Conservation (phyloP, 2,329 filamentous ascomycete genomes). For the Alternaria tenuissima region DNA sequence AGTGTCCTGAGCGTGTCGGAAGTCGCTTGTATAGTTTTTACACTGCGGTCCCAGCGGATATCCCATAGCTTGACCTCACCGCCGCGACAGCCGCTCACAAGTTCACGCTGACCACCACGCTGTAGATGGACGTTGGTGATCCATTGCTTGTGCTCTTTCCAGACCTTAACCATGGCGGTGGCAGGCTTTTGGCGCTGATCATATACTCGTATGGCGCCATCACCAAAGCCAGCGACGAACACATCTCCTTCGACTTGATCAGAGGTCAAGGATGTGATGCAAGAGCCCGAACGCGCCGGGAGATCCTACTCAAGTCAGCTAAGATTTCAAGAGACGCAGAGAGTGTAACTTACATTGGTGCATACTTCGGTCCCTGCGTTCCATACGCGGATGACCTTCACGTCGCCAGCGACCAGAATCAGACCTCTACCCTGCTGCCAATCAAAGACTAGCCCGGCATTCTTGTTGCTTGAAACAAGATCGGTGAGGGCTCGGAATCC, state of each 20-base stretch:
- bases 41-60: conserved; percentile 81
- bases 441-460: conserved; percentile 95
- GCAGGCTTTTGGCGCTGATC: conserved; percentile 85
- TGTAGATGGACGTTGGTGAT: conserved; percentile 97
- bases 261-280: conserved; percentile 93
- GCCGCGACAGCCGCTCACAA: conserved; percentile 88
- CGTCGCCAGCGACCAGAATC: conserved; percentile 93
- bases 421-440: conserved; percentile 99
- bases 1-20: conserved; percentile 82
- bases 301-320: conserved; percentile 69
- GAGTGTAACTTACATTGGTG: conserved; percentile 65
- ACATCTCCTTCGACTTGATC: conserved; percentile 98
- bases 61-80: conserved; percentile 97
- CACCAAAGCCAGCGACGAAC: conserved; percentile 95
- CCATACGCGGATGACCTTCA: conserved; percentile 95
- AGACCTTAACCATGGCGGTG: conserved; percentile 93
- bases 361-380: conserved; percentile 93
- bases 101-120: conserved; percentile 88
- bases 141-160: conserved; percentile 97
- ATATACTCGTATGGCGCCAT: conserved; percentile 92
- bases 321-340: background rate
- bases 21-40: conserved; percentile 77
- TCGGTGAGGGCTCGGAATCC: conserved; percentile 92
- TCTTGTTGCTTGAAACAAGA: conserved; percentile 91
- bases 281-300: conserved; percentile 90